These are phyloP conservation scores for Vaccinium myrtillus DNA, from an alignment of 148 eudicot genomes.

Conservation along the genomic window DNA sequence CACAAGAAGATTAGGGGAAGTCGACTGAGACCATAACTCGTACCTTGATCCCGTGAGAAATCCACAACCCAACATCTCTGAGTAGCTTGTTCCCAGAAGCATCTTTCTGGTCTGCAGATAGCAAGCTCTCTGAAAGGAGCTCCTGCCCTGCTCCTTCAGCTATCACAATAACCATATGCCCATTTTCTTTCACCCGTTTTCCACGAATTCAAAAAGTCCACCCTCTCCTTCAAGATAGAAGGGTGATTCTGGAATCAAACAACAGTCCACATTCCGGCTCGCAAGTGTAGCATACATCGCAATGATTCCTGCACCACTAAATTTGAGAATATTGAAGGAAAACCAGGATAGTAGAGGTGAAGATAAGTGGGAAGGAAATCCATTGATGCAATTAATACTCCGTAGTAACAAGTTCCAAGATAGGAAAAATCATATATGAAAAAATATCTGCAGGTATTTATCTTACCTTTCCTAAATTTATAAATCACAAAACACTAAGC, in stretches of 20 bases:
- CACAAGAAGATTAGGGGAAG: not conserved
- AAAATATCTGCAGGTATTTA: not conserved
- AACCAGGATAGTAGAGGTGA: not conserved
- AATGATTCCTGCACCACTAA: constrained; percentile 66
- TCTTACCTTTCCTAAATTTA: not conserved
- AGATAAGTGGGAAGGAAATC: not conserved
- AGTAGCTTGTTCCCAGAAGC: constrained; percentile 90
- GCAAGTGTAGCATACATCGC: constrained; percentile 99
- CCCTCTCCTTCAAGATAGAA: constrained; percentile 86
- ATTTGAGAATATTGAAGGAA: constrained; percentile 12
- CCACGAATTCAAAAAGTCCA: constrained; percentile 79
- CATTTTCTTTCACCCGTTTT: constrained; percentile 78
- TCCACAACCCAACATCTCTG: constrained; percentile 87
- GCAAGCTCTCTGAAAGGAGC: constrained; percentile 53
- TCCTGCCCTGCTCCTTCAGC: constrained; percentile 99
- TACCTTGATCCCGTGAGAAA: constrained; percentile 84
- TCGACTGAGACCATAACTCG: not conserved
- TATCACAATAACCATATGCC: constrained; percentile 94
- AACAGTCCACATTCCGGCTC: constrained; percentile 93
- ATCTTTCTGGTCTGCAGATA: constrained; percentile 49
- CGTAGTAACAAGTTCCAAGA: not conserved
- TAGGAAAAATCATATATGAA: not conserved
- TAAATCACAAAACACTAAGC: not conserved
- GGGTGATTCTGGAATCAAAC: constrained; percentile 97
- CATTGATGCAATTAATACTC: not conserved